Evolutionary conservation across 1,284 basidiomycete genomes (phyloP), one percentile per base, ranked within the genome.

Genomic region (Puccinia brachypodii): DNA sequence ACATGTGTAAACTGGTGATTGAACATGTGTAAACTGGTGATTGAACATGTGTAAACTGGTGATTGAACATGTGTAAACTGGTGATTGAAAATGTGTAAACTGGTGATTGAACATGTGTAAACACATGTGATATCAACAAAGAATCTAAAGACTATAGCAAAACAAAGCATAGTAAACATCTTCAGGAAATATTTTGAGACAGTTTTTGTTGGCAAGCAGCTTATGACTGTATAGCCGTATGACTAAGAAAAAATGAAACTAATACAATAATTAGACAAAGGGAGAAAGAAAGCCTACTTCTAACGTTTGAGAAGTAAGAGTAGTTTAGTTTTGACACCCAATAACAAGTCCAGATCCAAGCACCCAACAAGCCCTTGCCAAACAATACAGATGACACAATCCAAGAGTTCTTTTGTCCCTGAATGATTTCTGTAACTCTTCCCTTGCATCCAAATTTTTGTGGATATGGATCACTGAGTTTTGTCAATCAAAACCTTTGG

Each of bases 401-500:
- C 88, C 82, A 96, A 91, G 84, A 99, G 91, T 33, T 91, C 92
- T 83, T 98, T 99, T 97, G 53, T 94, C 94, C 87, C 99, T 96
- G 85, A 98, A 99, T 68, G 92, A 96, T 71, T 90, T 90, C 83
- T 95, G 94, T 22, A 99, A 89, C 84, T 98, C 95, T 76, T 94
- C 92, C 28, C 96, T 89, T 19, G 92, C 91, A 85, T 96, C 94
- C 19, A 99, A 89, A 3, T 95, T 92, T 82, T 94, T 92, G 87
- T 99, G 96, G 83, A 98, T 99, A 85, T 98, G 96, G 72, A 99
- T 96, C 86, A 94, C 97, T n/a, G n/a, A n/a, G n/a, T n/a, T n/a
- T n/a, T n/a, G n/a, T n/a, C n/a, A n/a, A n/a, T n/a, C n/a, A n/a
- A n/a, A n/a, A n/a, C n/a, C n/a, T n/a, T n/a, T n/a, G n/a, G n/a